Evolutionary conservation across 768 basidiomycete species (phyloP).

Genomic region (Boletus eberwhitei): DNA sequence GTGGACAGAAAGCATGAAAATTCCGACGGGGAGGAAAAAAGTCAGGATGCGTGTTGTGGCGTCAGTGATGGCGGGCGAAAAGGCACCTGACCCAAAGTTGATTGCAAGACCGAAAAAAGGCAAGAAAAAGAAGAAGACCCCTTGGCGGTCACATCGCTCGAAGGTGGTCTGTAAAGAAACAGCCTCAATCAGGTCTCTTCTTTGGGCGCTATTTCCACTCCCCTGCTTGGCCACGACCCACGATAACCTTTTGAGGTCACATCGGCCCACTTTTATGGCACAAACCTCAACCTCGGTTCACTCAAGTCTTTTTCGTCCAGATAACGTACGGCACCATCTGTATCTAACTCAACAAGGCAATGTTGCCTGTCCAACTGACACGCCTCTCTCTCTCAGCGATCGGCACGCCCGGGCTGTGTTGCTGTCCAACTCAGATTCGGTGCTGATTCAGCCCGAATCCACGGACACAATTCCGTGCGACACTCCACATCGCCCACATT

Average conservation of each 20-base stretch:
- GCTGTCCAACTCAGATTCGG: conserved; percentile 18
- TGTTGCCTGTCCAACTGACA: conserved; percentile 34
- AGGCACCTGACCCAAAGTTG: conserved; percentile 30
- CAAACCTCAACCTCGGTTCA: conserved; percentile 8
- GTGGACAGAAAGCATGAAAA: conserved; percentile 32
- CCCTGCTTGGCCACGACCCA: conserved; percentile 19
- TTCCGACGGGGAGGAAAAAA: conserved; percentile 27
- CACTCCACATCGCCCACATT: not conserved
- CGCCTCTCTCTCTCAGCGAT: conserved; percentile 28
- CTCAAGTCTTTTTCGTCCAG: conserved; percentile 15
- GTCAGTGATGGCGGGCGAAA: conserved; percentile 35
- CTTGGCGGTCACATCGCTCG: conserved; percentile 34
- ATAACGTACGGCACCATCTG: conserved; percentile 31
- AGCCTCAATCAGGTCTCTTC: conserved; percentile 20
- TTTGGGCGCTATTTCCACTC: conserved; percentile 23
- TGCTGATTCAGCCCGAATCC: conserved; percentile 24
- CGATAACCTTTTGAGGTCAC: conserved; percentile 36
- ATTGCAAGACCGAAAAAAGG: conserved; percentile 20
- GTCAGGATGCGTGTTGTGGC: conserved; percentile 36
- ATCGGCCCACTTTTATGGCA: conserved; percentile 24
- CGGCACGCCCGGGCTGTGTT: conserved; percentile 28
- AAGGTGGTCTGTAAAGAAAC: conserved; percentile 19
- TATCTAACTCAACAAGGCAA: conserved; percentile 31
- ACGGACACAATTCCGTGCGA: conserved; percentile 9
- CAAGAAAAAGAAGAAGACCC: conserved; percentile 15